These are phyloP conservation scores for Porodaedalea pini DNA, from an alignment of 1,284 basidiomycete genomes.

Conservation along the genomic window DNA sequence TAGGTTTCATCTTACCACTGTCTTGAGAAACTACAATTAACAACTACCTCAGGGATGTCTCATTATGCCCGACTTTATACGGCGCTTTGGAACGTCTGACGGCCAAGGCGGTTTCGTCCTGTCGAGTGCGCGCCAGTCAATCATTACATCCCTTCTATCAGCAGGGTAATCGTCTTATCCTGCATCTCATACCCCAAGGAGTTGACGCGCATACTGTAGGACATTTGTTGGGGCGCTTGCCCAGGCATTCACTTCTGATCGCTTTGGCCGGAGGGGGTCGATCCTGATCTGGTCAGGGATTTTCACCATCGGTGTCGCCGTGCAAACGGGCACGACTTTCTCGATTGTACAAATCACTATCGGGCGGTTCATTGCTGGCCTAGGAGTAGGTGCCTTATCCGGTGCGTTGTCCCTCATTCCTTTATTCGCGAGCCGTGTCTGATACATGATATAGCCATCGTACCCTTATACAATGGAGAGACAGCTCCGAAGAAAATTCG, in stretches of 20 bases:
- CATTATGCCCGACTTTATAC: slow-evolving; percentile 76
- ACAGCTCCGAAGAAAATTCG: slow-evolving; percentile 73
- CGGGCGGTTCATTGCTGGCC: slow-evolving; percentile 66
- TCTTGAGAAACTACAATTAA: not conserved
- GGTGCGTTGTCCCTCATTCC: slow-evolving; percentile 33
- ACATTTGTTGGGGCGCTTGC: slow-evolving; percentile 70
- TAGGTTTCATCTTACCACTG: slow-evolving; percentile 24
- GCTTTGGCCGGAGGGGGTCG: slow-evolving; percentile 65
- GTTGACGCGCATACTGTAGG: slow-evolving; percentile 31
- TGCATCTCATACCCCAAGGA: not conserved
- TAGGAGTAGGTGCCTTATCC: slow-evolving; percentile 77
- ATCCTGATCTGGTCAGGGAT: slow-evolving; percentile 76
- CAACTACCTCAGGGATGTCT: slow-evolving; percentile 57
- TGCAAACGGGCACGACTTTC: slow-evolving; percentile 64
- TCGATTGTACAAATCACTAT: slow-evolving; percentile 65
- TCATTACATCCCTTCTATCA: slow-evolving; percentile 76
- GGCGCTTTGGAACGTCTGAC: slow-evolving; percentile 58
- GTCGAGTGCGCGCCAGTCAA: slow-evolving; percentile 61
- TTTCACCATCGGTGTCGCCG: slow-evolving; percentile 66
- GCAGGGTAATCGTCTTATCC: slow-evolving; percentile 50
- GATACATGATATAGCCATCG: slow-evolving; percentile 49
- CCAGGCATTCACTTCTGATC: slow-evolving; percentile 75
- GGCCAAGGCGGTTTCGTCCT: slow-evolving; percentile 50
- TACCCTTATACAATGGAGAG: slow-evolving; percentile 79
- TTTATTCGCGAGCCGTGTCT: not conserved